These are phyloP conservation scores for Schoenoplectus tabernaemontani DNA, from an alignment of 202 grass and related monocot genomes.

Conservation along the genomic window DNA sequence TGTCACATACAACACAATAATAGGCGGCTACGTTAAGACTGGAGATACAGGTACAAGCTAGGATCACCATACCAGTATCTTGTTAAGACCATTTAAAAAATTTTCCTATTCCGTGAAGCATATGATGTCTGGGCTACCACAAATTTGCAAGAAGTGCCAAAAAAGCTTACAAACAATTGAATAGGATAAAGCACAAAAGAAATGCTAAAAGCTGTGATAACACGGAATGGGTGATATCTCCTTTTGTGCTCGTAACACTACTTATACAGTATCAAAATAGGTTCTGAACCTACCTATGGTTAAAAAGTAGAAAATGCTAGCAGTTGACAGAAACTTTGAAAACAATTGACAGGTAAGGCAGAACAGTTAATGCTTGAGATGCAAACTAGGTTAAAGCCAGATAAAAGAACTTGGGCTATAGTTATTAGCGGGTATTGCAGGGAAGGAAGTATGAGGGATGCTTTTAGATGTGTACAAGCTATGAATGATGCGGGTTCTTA, in stretches of 20 bases:
- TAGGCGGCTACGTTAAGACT: conserved; percentile 67
- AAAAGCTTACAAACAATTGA: neutral
- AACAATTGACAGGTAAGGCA: conserved; percentile 35
- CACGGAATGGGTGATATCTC: too few species aligned
- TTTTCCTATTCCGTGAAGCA: neutral
- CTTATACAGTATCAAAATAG: neutral
- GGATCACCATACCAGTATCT: neutral
- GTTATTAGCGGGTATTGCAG: conserved; percentile 77
- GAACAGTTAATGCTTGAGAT: conserved; percentile 74
- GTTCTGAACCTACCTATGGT: neutral
- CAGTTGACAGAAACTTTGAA: neutral
- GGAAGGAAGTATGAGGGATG: conserved; percentile 72
- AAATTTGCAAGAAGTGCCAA: neutral
- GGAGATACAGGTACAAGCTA: conserved; percentile 44
- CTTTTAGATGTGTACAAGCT: conserved; percentile 62
- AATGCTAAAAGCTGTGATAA: too few species aligned
- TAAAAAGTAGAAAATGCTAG: neutral
- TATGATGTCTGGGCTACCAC: neutral
- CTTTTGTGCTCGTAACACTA: neutral
- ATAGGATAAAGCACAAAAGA: neutral
- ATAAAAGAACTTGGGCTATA: conserved; percentile 85
- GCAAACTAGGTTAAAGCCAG: conserved; percentile 49
- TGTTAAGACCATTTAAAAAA: neutral
- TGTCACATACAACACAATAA: conserved; percentile 85
- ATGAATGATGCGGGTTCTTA: conserved; percentile 58